Percentiles rank a stretch among this genome's conserved stretches.
These are phyloP conservation scores for Fusarium albosuccineum DNA, from an alignment of 2,329 filamentous ascomycete genomes.

Conservation along the genomic window DNA sequence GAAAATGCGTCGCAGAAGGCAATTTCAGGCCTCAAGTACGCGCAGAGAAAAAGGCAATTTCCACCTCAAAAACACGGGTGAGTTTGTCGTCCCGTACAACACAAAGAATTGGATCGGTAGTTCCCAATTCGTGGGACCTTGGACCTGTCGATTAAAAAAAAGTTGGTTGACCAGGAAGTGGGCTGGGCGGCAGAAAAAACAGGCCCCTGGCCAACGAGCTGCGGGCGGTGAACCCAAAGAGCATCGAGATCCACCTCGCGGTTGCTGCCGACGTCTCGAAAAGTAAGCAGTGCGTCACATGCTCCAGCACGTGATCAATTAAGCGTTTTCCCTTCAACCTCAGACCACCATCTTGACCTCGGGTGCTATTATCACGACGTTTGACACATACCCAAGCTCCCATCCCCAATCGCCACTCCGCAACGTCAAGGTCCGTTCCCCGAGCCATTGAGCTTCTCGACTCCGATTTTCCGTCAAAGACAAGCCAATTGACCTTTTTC, in stretches of 20 bases:
- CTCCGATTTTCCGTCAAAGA: not conserved
- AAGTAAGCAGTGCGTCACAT: slow-evolving; percentile 39
- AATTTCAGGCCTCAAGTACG: slow-evolving; percentile 1
- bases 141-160: slow-evolving; percentile 40
- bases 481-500: slow-evolving; percentile 56
- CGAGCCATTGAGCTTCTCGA: slow-evolving; percentile 19
- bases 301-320: slow-evolving; percentile 35
- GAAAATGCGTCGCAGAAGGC: too few relatives aligned
- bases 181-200: slow-evolving; percentile 48
- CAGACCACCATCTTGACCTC: slow-evolving; percentile 49
- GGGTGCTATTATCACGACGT: slow-evolving; percentile 46
- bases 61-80: slow-evolving; percentile 11
- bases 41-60: slow-evolving; percentile 3
- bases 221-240: slow-evolving; percentile 37
- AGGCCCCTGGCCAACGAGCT: slow-evolving; percentile 30
- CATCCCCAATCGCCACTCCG: slow-evolving; percentile 45
- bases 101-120: slow-evolving; percentile 38
- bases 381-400: slow-evolving; percentile 45
- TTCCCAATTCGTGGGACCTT: slow-evolving; percentile 39
- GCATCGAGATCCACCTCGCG: slow-evolving; percentile 16
- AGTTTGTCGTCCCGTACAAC: slow-evolving; percentile 31
- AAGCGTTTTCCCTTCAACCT: slow-evolving; percentile 50
- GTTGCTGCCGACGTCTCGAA: slow-evolving; percentile 39
- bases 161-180: slow-evolving; percentile 43
- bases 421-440: slow-evolving; percentile 45